These are phyloP conservation scores for Polyplosphaeria fusca DNA, from an alignment of 495 filamentous ascomycete species.

Conservation along the genomic window DNA sequence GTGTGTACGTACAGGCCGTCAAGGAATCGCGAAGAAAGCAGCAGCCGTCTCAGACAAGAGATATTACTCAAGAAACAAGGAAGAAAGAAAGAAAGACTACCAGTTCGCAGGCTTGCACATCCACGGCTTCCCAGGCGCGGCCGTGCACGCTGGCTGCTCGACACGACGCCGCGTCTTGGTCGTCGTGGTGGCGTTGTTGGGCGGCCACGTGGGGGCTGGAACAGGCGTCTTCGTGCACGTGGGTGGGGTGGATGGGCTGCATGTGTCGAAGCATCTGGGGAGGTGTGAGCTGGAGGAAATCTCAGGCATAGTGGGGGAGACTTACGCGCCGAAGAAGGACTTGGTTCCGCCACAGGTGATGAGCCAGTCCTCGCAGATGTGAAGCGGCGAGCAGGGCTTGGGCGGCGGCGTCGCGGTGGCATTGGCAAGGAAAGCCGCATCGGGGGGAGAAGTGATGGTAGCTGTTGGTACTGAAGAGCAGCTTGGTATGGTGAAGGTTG, in stretches of 20 bases:
- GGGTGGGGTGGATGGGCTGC: neutral
- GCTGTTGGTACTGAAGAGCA: neutral
- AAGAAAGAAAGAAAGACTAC: neutral
- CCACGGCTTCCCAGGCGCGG: neutral
- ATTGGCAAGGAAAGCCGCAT: neutral
- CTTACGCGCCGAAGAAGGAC: neutral
- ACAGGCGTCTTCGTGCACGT: neutral
- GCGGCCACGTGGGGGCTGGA: neutral
- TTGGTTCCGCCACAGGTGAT: neutral
- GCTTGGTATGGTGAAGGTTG: neutral
- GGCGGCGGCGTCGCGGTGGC: neutral
- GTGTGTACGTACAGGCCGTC: neutral
- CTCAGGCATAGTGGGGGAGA: too few relatives aligned
- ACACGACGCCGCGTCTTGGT: neutral
- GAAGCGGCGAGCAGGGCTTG: neutral
- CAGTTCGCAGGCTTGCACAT: slow-evolving; percentile 4
- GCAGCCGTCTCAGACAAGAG: neutral
- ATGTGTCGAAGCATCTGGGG: neutral
- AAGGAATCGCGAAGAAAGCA: neutral
- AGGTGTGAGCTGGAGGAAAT: neutral
- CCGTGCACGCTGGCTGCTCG: neutral
- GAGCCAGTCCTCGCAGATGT: neutral
- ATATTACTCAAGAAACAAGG: neutral
- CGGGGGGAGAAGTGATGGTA: neutral
- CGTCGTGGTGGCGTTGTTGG: neutral